phyloP scores from a whole-genome alignment of 768 basidiomycete genomes.

The Cubamyces lactineus region DNA sequence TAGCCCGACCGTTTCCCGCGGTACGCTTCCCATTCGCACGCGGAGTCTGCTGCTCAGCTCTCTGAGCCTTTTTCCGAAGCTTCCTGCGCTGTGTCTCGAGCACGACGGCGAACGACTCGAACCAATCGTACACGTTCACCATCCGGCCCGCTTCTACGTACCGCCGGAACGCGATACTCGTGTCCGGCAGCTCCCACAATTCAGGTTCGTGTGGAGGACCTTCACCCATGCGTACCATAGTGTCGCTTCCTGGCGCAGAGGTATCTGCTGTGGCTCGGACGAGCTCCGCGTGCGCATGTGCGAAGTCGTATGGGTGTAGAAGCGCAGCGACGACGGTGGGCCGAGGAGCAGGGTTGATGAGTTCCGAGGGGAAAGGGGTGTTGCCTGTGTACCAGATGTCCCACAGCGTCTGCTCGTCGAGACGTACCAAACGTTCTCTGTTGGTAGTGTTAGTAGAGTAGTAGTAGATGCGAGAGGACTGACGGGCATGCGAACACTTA shows the following conservation, averaged over 20 bases:
- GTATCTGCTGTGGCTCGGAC: background rate
- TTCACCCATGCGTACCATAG: constrained; percentile 21
- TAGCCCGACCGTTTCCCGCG: background rate
- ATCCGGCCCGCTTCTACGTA: constrained; percentile 80
- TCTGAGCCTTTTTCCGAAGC: constrained; percentile 26
- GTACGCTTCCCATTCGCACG: background rate
- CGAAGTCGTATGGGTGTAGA: constrained; percentile 58
- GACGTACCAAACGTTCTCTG: constrained; percentile 48
- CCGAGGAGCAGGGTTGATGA: constrained; percentile 72
- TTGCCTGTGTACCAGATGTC: constrained; percentile 75
- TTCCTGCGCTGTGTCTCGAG: constrained; percentile 58
- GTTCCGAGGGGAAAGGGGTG: constrained; percentile 68
- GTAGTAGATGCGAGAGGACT: background rate
- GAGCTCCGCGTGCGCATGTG: constrained; percentile 23
- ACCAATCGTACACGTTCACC: constrained; percentile 92
- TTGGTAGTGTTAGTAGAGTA: constrained; percentile 1
- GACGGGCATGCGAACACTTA: constrained; percentile 33
- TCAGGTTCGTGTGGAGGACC: constrained; percentile 29
- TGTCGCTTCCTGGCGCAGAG: background rate
- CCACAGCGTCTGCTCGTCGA: constrained; percentile 61
- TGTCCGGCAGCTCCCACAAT: constrained; percentile 68
- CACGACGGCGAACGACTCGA: constrained; percentile 69
- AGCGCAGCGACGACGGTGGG: constrained; percentile 64
- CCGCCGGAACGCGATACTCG: constrained; percentile 72
- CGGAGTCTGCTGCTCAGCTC: constrained; percentile 28